These are phyloP conservation scores for Micractinium sp. DNA, from an alignment of 139 green algal genomes.

Conservation along the genomic window DNA sequence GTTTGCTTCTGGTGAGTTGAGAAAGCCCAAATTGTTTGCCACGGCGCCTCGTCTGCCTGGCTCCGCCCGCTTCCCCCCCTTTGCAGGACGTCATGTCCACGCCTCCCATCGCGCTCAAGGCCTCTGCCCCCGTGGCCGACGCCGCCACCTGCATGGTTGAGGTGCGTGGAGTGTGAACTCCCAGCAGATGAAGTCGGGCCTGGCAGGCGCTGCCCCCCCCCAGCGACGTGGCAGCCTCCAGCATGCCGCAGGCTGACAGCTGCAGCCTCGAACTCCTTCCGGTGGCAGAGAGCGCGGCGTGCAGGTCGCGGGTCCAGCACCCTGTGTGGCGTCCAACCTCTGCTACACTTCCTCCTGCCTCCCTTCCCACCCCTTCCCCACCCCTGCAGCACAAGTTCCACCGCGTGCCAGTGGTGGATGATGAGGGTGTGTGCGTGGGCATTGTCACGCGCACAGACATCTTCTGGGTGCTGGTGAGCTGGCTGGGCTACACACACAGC, in stretches of 20 bases:
- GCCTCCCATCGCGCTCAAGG: slow-evolving; percentile 23
- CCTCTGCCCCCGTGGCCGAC: slow-evolving; percentile 2
- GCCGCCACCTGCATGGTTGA: slow-evolving; percentile 28
- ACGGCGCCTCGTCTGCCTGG: not conserved
- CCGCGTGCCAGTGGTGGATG: slow-evolving; percentile 58
- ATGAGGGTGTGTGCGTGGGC: slow-evolving; percentile 38
- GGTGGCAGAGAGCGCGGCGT: too few species aligned
- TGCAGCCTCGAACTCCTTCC: too few species aligned
- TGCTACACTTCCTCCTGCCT: not conserved
- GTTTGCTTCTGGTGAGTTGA: too few species aligned
- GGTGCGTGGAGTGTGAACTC: too few species aligned
- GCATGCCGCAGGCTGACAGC: too few species aligned
- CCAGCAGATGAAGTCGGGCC: too few species aligned
- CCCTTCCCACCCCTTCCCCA: not conserved
- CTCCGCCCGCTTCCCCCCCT: not conserved
- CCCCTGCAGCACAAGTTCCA: slow-evolving; percentile 56
- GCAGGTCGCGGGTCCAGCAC: too few species aligned
- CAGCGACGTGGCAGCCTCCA: too few species aligned
- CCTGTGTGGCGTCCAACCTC: too few species aligned
- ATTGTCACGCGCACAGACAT: slow-evolving; percentile 68
- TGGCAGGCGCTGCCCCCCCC: too few species aligned
- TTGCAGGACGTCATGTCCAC: slow-evolving; percentile 39
- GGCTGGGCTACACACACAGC: too few species aligned
- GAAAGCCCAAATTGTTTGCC: too few species aligned
- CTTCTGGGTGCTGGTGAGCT: slow-evolving; percentile 51